phyloP scores from a whole-genome alignment of 2,329 filamentous ascomycete species.

The Rutstroemia sp. region DNA sequence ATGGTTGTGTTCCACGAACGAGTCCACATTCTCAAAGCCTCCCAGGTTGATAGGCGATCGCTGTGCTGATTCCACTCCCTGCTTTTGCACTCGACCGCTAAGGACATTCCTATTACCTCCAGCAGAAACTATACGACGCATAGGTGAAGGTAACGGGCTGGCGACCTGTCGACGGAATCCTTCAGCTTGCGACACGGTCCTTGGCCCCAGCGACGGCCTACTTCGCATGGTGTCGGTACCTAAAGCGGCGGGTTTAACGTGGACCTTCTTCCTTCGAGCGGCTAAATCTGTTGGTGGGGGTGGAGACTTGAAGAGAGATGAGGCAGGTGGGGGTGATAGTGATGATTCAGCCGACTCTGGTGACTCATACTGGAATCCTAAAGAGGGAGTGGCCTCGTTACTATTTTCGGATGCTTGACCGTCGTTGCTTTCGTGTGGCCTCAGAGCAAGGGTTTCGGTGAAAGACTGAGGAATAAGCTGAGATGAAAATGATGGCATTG shows the following conservation, averaged over 20 bases:
- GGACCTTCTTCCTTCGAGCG: conserved; percentile 26
- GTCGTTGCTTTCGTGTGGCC: conserved; percentile 11
- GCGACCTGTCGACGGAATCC: conserved; percentile 22
- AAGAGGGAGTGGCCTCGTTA: conserved; percentile 8
- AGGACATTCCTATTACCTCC: conserved; percentile 26
- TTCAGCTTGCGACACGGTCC: conserved; percentile 27
- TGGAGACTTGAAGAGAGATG: conserved; percentile 25
- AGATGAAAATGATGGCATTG: conserved; percentile 18
- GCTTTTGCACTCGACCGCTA: conserved; percentile 25
- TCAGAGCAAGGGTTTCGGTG: conserved; percentile 10
- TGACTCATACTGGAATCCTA: conserved; percentile 17
- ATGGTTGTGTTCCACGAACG: conserved; percentile 25
- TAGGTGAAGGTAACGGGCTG: conserved; percentile 26
- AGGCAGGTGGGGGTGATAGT: conserved; percentile 18
- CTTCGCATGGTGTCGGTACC: conserved; percentile 19
- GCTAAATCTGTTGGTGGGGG: conserved; percentile 27
- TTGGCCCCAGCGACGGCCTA: conserved; percentile 24
- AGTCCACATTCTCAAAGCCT: conserved; percentile 21
- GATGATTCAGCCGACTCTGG: conserved; percentile 16
- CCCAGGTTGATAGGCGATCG: conserved; percentile 27
- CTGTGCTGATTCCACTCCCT: conserved; percentile 26
- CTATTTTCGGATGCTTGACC: conserved; percentile 19
- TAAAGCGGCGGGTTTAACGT: conserved; percentile 26
- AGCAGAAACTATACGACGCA: conserved; percentile 28
- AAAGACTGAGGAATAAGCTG: conserved; percentile 14